phyloP scores from a whole-genome alignment of 768 basidiomycete genomes.

The Phaeolepiota aurea region DNA sequence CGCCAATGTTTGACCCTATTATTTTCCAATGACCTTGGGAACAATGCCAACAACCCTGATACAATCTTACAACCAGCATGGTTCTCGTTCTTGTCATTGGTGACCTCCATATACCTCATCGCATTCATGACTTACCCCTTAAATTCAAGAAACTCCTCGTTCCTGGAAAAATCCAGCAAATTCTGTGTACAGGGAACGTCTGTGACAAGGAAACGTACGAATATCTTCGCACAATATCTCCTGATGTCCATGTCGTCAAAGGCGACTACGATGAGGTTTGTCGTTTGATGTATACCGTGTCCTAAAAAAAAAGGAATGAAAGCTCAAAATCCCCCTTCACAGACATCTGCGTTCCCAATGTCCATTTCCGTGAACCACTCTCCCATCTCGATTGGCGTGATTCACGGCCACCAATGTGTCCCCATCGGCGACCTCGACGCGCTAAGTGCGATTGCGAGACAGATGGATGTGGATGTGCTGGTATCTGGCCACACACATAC shows the following conservation, averaged over 20 bases:
- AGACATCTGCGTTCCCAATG: slow-evolving; percentile 68
- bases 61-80: slow-evolving; percentile 41
- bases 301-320: slow-evolving; percentile 1
- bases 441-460: slow-evolving; percentile 79
- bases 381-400: slow-evolving; percentile 85
- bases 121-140: slow-evolving; percentile 81
- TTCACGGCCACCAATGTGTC: slow-evolving; percentile 91
- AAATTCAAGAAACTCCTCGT: slow-evolving; percentile 97
- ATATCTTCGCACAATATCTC: slow-evolving; percentile 88
- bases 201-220: slow-evolving; percentile 97
- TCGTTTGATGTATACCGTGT: background rate
- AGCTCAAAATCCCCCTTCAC: slow-evolving; percentile 2
- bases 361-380: slow-evolving; percentile 75
- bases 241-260: slow-evolving; percentile 85
- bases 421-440: slow-evolving; percentile 90
- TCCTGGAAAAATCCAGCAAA: slow-evolving; percentile 96
- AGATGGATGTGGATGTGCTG: slow-evolving; percentile 97
- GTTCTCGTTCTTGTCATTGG: slow-evolving; percentile 95
- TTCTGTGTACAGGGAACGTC: slow-evolving; percentile 94
- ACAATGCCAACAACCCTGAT: too few relatives aligned
- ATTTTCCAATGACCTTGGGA: too few relatives aligned
- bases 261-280: slow-evolving; percentile 94
- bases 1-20: too few relatives aligned
- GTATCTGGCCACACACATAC: slow-evolving; percentile 91
- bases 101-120: slow-evolving; percentile 93